These are phyloP conservation scores for Populus tremula DNA, from an alignment of 345 rosid species.

Conservation along the genomic window DNA sequence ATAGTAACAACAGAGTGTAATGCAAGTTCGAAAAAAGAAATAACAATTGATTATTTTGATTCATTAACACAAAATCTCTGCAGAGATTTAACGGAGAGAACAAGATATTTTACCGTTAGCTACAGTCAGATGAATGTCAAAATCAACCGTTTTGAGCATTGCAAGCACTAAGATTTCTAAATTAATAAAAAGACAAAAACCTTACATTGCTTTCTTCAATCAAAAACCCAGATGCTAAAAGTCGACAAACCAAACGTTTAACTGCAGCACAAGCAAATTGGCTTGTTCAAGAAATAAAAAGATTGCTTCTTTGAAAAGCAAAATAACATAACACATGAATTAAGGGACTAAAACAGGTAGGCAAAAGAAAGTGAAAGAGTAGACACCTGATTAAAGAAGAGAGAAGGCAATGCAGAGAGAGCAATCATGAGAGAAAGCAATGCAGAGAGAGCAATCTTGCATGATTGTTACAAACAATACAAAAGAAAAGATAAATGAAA, in stretches of 20 bases:
- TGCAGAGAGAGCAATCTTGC: conserved; percentile 31
- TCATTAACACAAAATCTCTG: neutral
- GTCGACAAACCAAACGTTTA: neutral
- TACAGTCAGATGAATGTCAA: conserved; percentile 23
- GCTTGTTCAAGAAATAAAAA: neutral
- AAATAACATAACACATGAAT: neutral
- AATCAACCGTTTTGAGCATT: conserved; percentile 15
- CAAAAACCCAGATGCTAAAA: conserved; percentile 22
- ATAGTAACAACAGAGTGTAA: neutral
- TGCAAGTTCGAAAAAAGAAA: conserved; percentile 12
- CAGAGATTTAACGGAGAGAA: conserved; percentile 27
- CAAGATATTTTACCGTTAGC: conserved; percentile 24
- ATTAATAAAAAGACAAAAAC: conserved; percentile 1
- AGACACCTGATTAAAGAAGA: conserved; percentile 46
- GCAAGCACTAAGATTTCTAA: neutral
- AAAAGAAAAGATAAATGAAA: neutral
- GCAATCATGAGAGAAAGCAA: conserved; percentile 28
- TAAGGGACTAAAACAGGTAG: conserved; percentile 4
- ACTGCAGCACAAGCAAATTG: neutral
- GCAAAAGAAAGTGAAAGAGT: neutral
- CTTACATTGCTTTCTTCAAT: conserved; percentile 19
- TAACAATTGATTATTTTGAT: neutral
- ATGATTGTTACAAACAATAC: conserved; percentile 5
- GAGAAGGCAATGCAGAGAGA: conserved; percentile 29
- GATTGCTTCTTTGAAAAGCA: too few species aligned